Evolutionary conservation across 352 stramenopile species (phyloP), one percentile per base, ranked within the genome.

Genomic region (Globisporangium nodosum): DNA sequence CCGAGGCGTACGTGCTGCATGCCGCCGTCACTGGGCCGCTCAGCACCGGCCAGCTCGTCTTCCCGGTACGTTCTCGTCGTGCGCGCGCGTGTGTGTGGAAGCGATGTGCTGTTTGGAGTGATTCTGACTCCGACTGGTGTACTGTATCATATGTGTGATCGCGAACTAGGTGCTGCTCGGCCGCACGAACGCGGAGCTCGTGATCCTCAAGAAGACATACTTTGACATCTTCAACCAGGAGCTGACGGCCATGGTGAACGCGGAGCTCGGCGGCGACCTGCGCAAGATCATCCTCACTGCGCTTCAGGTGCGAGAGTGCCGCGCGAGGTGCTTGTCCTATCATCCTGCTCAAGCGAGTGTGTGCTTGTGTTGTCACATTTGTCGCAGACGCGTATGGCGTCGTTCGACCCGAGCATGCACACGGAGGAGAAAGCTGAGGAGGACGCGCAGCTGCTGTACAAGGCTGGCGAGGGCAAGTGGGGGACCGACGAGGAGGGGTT

Each of bases 401-500:
- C 63, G 21, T 78, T 64, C 63, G 71, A 78, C 56, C 52, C 60
- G 30, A 49, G 37, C 5, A 67, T 90, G 64, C 80, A 92, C 71
- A 89, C 78, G 13, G 63, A 70, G 30, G 68, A 74, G 31, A 89
- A 90, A 66, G 83, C 80, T 21, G 73, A 74, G 30, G 71, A 82
- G 40, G 71, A 90, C 48, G 78, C 74, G 15, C 73, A 90, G 18
- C 54, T 68, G 15, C 63, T 92, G 37, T 92, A 90, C 70, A 88
- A 88, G 27, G 76, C 83, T 5, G 83, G 83, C 43, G 77, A 92
- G 55, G 83, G 78, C 61, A 88, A 90, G 64, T 90, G 77, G 76
- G 80, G 80, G 54, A 92, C 80, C 46, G 80, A 92, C 61, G 79
- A 86, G 52, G 73, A 78, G 13, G 60, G 47, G 3, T 90, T 92